Evolutionary conservation across 345 rosid species (phyloP).

Genomic region (Salix udensis): DNA sequence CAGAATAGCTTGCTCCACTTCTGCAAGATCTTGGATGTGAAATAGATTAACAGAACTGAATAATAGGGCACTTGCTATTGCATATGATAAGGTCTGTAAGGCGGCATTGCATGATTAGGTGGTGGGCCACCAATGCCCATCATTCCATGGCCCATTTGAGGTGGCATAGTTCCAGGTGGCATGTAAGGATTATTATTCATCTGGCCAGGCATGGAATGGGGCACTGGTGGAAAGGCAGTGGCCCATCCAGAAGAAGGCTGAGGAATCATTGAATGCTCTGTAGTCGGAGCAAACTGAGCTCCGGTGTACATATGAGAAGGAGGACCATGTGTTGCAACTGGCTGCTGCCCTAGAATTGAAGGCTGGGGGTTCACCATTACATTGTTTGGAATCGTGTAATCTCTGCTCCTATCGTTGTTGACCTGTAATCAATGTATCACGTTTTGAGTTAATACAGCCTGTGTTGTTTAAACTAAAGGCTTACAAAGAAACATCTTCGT

Average conservation of each 20-base stretch:
- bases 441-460: neutral
- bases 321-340: slow-evolving; percentile 34
- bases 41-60: neutral
- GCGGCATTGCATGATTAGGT: slow-evolving; percentile 37
- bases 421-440: slow-evolving; percentile 44
- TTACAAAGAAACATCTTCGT: neutral
- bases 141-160: slow-evolving; percentile 53
- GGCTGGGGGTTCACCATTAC: slow-evolving; percentile 49
- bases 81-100: slow-evolving; percentile 38
- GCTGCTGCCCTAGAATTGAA: slow-evolving; percentile 70
- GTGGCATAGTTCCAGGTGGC: slow-evolving; percentile 50
- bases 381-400: slow-evolving; percentile 66
- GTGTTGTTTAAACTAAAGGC: neutral
- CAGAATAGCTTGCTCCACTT: neutral
- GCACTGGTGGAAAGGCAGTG: slow-evolving; percentile 34
- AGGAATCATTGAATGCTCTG: slow-evolving; percentile 43
- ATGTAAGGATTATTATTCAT: slow-evolving; percentile 56
- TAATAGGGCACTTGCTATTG: slow-evolving; percentile 21
- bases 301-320: slow-evolving; percentile 49
- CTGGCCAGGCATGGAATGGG: slow-evolving; percentile 53
- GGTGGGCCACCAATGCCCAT: slow-evolving; percentile 44
- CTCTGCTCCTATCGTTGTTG: slow-evolving; percentile 90
- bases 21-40: neutral
- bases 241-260: slow-evolving; percentile 70
- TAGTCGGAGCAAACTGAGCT: slow-evolving; percentile 30